Conservation (phyloP, 805 yeast species). For the Yamadazyma akitaensis region DNA sequence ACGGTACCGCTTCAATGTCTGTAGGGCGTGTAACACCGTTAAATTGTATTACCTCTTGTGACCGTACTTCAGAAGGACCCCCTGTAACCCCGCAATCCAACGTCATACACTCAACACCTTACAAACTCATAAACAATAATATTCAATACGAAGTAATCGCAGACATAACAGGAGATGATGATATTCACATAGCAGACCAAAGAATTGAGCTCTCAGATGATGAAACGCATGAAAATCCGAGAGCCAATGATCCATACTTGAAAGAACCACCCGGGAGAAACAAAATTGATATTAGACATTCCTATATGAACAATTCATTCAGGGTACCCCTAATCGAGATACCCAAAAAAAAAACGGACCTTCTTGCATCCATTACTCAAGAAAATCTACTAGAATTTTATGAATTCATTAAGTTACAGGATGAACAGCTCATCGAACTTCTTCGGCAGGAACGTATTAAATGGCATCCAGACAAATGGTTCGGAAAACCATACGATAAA, state of each 20-base stretch:
- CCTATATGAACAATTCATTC: slow-evolving; percentile 6
- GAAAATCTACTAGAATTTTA: slow-evolving; percentile 26
- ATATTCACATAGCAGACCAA: slow-evolving; percentile 36
- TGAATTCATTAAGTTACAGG: slow-evolving; percentile 14
- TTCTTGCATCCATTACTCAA: slow-evolving; percentile 19
- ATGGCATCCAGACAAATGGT: slow-evolving; percentile 75
- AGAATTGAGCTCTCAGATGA: slow-evolving; percentile 19
- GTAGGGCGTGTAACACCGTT: neutral
- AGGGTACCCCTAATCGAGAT: slow-evolving; percentile 14
- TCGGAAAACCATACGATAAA: slow-evolving; percentile 19
- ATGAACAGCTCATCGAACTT: slow-evolving; percentile 19
- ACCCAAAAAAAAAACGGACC: slow-evolving; percentile 10
- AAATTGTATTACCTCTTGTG: neutral
- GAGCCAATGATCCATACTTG: slow-evolving; percentile 16
- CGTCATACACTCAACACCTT: slow-evolving; percentile 6
- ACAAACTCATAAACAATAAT: slow-evolving; percentile 11
- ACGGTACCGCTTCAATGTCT: neutral
- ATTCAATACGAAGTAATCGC: slow-evolving; percentile 3
- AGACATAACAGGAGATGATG: slow-evolving; percentile 10
- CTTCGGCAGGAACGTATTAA: slow-evolving; percentile 50
- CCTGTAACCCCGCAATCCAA: neutral
- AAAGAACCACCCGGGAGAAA: slow-evolving; percentile 4
- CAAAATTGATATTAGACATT: neutral
- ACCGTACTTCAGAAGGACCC: neutral
- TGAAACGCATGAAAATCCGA: slow-evolving; percentile 7